A percentile compares a stretch with the other conserved stretches of the same genome.
Conservation (phyloP, 768 basidiomycete genomes). For the Pisolithus tinctorius region DNA sequence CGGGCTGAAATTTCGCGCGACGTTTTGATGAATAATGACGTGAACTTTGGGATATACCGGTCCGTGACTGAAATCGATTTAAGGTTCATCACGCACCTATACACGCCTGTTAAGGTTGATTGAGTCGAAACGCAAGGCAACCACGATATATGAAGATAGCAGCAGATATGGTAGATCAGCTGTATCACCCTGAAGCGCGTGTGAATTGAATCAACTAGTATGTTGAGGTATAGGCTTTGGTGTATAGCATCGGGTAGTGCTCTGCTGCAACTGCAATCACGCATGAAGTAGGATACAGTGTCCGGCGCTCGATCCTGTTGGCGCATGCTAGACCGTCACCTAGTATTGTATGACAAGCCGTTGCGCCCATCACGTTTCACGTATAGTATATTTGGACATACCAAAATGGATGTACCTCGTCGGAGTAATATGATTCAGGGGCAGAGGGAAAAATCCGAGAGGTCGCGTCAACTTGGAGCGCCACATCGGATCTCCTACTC, state of each 20-base stretch:
- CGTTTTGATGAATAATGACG: conserved; percentile 24
- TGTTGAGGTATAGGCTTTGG: too few species aligned
- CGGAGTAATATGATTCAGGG: conserved; percentile 23
- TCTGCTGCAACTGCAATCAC: conserved; percentile 10
- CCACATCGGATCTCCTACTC: conserved; percentile 13
- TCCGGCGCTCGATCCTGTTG: conserved; percentile 16
- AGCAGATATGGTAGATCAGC: too few species aligned
- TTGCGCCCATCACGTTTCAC: conserved; percentile 15
- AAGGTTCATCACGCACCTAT: conserved; percentile 5
- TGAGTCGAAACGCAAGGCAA: not conserved
- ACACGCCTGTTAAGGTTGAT: conserved; percentile 8
- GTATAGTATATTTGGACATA: conserved; percentile 6
- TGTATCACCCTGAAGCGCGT: too few species aligned
- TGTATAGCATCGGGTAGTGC: not conserved
- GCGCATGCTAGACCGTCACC: conserved; percentile 16
- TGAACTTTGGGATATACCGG: conserved; percentile 20
- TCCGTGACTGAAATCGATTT: conserved; percentile 6
- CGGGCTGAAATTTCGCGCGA: conserved; percentile 6
- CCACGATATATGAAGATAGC: not conserved
- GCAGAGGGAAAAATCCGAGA: conserved; percentile 15
- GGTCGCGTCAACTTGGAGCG: conserved; percentile 1
- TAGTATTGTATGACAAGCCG: conserved; percentile 17
- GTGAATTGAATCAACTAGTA: not conserved
- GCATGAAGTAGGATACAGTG: conserved; percentile 20
- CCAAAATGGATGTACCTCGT: conserved; percentile 6